Base-by-base conservation (phyloP, 106 monocot genomes). In the Phalaenopsis equestris region DNA sequence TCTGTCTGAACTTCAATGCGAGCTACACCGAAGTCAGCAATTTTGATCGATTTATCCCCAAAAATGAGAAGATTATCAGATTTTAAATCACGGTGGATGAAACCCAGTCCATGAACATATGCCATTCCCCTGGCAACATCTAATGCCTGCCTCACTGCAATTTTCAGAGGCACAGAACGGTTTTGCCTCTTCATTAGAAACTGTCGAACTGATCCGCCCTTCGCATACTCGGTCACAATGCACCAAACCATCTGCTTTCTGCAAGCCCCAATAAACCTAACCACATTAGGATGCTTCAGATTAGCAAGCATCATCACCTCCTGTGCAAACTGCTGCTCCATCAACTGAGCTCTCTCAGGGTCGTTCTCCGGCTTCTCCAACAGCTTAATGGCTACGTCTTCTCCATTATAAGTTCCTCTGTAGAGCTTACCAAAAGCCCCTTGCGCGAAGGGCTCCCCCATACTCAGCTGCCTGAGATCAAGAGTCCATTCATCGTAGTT, bases 321-420 rank as follows among this genome's bases (percentile, higher is more conserved):
- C 76, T 84, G 87, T 5, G 57, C 82, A 65, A 88, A 85, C 55
- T 88, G 87, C 42, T 88, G 84, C 79, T 88, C 87, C 87, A 88
- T 88, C 49, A 79, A 37, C 55, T 88, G 84, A 2, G 82, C 84
- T 56, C 85, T 82, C 68, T 88, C 87, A 1, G 48, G 41, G 37
- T 88, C 87, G 75, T 84, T 84, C 81, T 88, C 84, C 2, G 87
- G 87, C 70, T 49, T 79, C 56, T 88, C 87, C 76, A 88, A 52
- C 55, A 88, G 76, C 73, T 88, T 88, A 72, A 88, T 88, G 4
- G 84, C 87, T 8, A 84, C 87, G 17, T 88, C 87, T 76, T 88
- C 84, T 36, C 82, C 84, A 57, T 82, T 73, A 39, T 88, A 88
- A 5, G 84, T 84, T 18, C 87, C 87, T 17, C 80, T 82, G 48